Percentiles rank a stretch among this genome's conserved stretches.
Evolutionary conservation across 2,329 filamentous ascomycete genomes (phyloP).

Genomic region (Cytospora leucostoma): DNA sequence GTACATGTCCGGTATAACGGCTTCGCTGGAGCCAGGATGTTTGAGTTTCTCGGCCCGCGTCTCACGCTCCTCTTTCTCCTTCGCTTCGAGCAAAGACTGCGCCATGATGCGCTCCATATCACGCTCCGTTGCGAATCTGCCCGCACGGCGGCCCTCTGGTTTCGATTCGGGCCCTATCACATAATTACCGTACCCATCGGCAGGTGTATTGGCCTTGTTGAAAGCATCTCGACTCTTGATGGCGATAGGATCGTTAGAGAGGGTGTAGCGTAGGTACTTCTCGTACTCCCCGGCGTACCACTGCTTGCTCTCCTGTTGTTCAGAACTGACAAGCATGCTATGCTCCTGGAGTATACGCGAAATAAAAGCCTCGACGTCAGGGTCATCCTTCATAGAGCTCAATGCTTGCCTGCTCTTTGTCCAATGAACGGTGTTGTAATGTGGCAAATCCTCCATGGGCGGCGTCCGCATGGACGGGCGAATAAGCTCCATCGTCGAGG

Average conservation of each 20-base stretch:
- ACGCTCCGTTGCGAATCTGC: constrained; percentile 69
- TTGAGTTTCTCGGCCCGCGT: constrained; percentile 65
- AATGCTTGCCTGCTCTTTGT: constrained; percentile 49
- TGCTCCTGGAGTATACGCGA: constrained; percentile 47
- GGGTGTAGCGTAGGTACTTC: constrained; percentile 56
- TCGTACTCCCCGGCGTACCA: constrained; percentile 52
- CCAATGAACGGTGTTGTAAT: constrained; percentile 50
- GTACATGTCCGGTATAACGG: constrained; percentile 70
- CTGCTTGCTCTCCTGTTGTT: constrained; percentile 44
- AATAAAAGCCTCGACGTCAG: constrained; percentile 49
- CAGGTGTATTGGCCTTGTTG: constrained; percentile 41
- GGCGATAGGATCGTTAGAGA: constrained; percentile 56
- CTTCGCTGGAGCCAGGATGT: constrained; percentile 65
- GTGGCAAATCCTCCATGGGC: constrained; percentile 55
- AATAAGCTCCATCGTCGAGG: constrained; percentile 50
- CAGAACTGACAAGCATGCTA: constrained; percentile 38
- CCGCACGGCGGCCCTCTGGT: constrained; percentile 55
- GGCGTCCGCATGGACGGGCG: constrained; percentile 57
- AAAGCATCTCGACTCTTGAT: constrained; percentile 59
- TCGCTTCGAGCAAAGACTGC: constrained; percentile 70
- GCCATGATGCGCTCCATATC: constrained; percentile 72
- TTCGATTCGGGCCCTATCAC: constrained; percentile 50
- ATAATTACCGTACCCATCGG: constrained; percentile 32
- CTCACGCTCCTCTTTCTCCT: constrained; percentile 69
- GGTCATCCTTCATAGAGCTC: constrained; percentile 43